Conservation (phyloP, 257 asterid species). For the Fraxinus cuspidata region DNA sequence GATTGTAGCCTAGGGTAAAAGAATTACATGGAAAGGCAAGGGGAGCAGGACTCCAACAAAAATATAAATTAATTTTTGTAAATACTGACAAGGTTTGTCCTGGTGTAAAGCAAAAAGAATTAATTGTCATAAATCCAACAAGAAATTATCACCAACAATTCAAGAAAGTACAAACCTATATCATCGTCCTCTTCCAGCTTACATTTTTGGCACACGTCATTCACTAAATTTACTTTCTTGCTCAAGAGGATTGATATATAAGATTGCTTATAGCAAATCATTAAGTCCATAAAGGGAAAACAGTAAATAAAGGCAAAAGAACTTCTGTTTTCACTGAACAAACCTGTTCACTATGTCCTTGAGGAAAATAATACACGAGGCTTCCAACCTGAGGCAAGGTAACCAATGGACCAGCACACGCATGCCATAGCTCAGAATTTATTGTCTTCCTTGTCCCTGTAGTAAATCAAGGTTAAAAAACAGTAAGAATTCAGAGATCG, state of each 20-base stretch:
- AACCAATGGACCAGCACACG: conserved; percentile 89
- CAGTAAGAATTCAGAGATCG: conserved; percentile 9
- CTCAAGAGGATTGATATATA: neutral
- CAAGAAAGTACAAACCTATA: neutral
- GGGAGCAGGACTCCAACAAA: neutral
- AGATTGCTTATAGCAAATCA: neutral
- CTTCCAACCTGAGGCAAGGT: conserved; percentile 86
- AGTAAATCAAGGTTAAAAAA: conserved; percentile 19
- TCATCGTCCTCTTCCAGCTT: neutral
- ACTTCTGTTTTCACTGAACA: conserved; percentile 13
- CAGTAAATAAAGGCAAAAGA: neutral
- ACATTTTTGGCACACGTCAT: neutral
- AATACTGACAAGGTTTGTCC: neutral
- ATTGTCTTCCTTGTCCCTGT: conserved; percentile 58
- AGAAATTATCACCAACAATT: neutral
- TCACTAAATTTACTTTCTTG: neutral
- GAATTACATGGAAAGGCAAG: neutral
- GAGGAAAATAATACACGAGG: conserved; percentile 85
- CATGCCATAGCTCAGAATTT: conserved; percentile 87
- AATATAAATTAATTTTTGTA: neutral
- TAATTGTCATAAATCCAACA: conserved; percentile 1
- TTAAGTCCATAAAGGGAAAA: neutral
- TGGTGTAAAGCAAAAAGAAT: neutral
- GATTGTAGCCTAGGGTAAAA: neutral
- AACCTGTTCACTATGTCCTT: conserved; percentile 92